Percentiles rank a stretch among this genome's conserved stretches.
Conservation (phyloP, 2,329 filamentous ascomycete species). For the Talaromyces atroroseus region DNA sequence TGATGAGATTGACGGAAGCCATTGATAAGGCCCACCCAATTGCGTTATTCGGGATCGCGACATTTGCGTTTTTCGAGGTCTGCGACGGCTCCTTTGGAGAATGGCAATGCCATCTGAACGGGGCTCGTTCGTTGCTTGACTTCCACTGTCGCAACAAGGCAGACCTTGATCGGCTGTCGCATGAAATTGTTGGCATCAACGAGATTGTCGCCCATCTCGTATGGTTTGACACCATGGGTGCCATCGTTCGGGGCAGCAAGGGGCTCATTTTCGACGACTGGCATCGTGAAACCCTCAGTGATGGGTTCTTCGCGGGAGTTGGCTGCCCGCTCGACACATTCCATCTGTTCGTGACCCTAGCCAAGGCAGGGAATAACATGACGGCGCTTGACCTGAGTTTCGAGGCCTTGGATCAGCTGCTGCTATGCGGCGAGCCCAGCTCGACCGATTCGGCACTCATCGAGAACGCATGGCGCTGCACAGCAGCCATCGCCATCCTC, state of each 20-base stretch:
- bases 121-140: slow-evolving; percentile 38
- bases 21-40: slow-evolving; percentile 38
- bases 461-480: slow-evolving; percentile 32
- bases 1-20: slow-evolving; percentile 35
- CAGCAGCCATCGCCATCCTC: slow-evolving; percentile 31
- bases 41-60: slow-evolving; percentile 41
- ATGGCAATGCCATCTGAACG: slow-evolving; percentile 34
- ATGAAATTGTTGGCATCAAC: slow-evolving; percentile 30
- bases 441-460: slow-evolving; percentile 16
- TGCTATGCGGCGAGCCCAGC: slow-evolving; percentile 9
- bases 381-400: slow-evolving; percentile 10
- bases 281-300: slow-evolving; percentile 33
- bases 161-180: slow-evolving; percentile 31
- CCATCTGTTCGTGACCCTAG: slow-evolving; percentile 31
- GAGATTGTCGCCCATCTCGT: slow-evolving; percentile 37
- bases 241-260: slow-evolving; percentile 19
- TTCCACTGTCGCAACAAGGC: slow-evolving; percentile 32
- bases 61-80: slow-evolving; percentile 43
- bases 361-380: slow-evolving; percentile 19
- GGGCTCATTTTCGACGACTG: slow-evolving; percentile 38
- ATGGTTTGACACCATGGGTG: slow-evolving; percentile 39
- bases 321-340: slow-evolving; percentile 37
- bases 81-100: slow-evolving; percentile 40
- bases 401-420: slow-evolving; percentile 16
- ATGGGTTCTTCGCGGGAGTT: slow-evolving; percentile 33